Base-by-base conservation (phyloP, 495 filamentous ascomycete genomes). In the Aspergillus coremiiformis region DNA sequence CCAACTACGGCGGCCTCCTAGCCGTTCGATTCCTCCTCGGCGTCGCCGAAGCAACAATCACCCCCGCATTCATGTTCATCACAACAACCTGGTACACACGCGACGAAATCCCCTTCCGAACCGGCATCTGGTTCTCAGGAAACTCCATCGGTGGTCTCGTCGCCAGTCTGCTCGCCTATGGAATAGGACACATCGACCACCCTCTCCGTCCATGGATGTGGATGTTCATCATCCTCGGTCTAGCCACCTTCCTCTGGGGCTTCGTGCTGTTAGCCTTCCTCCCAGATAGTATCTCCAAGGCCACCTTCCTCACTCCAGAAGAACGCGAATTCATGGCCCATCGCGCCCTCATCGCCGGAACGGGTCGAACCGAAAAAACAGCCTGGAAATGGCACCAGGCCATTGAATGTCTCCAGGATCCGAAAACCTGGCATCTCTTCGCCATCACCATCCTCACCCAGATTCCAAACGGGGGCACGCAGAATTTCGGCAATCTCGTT, bases 281-380 rank as follows among this genome's bases (percentile, higher is more conserved):
- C 43, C 83, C 83, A 0, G 79, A 84, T 55, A 78, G 79, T 4
- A 82, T 82, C 0, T 78, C 82, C 56, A 77, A 68, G 0, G 81
- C 83, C 1, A 74, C 68, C 29, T 84, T 84, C 51, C 71, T 85
- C 15, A 70, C 64, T 2, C 69, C 73, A 27, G 71, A 75, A 15
- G 79, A 85, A 54, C 78, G 80, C 41, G 63, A 66, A 21, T 58
- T 83, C 39, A 78, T 82, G 50, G 67, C 74, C 5, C 75, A 79
- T 39, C 67, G 83, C 21, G 64, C 55, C 0, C 51, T 74, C 32
- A 55, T 67, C n/a, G 65, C 68, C 9, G 68, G 70, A 17, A 72
- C 66, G 33, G 64, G 64, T 0, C 74, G 74, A 15, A 74, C 82
- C 2, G 76, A 80, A 39, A 74, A 79, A 37, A 78, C 79, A 20